A percentile compares a stretch with the other conserved stretches of the same genome.
Conservation (phyloP, 345 rosid species). For the Punica granatum region DNA sequence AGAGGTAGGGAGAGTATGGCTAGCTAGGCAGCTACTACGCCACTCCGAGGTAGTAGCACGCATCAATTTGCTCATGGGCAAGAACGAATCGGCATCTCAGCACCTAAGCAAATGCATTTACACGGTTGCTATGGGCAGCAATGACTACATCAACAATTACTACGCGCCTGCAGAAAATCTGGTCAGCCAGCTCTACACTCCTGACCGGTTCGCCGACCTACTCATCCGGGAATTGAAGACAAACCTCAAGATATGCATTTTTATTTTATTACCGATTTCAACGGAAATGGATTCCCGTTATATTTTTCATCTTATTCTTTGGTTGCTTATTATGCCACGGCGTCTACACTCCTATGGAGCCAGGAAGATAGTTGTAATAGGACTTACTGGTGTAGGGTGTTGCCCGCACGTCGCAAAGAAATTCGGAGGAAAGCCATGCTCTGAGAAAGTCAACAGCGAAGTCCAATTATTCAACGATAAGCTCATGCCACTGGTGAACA, state of each 20-base stretch:
- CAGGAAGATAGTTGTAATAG: constrained; percentile 26
- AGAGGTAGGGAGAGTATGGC: constrained; percentile 36
- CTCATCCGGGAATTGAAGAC: not conserved
- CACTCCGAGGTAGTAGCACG: constrained; percentile 21
- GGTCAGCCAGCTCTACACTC: constrained; percentile 1
- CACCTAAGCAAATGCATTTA: constrained; percentile 31
- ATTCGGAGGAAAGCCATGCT: constrained; percentile 13
- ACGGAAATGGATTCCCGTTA: too few relatives aligned
- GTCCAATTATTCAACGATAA: constrained; percentile 18
- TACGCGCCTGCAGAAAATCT: constrained; percentile 23
- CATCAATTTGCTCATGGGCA: constrained; percentile 11
- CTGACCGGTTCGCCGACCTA: constrained; percentile 5
- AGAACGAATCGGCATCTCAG: not conserved
- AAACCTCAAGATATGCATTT: not conserved
- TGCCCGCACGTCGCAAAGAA: constrained; percentile 11
- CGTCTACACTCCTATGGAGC: constrained; percentile 23
- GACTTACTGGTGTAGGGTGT: constrained; percentile 27
- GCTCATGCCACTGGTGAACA: constrained; percentile 14
- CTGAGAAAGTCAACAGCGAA: constrained; percentile 2
- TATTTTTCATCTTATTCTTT: too few relatives aligned
- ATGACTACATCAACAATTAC: constrained; percentile 48
- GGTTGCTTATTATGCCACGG: not conserved
- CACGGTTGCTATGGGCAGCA: constrained; percentile 37
- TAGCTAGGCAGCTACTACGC: constrained; percentile 27
- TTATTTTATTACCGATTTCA: too few relatives aligned